These are phyloP conservation scores for Herpetospermum pedunculosum DNA, from an alignment of 306 rosid genomes.

Conservation along the genomic window DNA sequence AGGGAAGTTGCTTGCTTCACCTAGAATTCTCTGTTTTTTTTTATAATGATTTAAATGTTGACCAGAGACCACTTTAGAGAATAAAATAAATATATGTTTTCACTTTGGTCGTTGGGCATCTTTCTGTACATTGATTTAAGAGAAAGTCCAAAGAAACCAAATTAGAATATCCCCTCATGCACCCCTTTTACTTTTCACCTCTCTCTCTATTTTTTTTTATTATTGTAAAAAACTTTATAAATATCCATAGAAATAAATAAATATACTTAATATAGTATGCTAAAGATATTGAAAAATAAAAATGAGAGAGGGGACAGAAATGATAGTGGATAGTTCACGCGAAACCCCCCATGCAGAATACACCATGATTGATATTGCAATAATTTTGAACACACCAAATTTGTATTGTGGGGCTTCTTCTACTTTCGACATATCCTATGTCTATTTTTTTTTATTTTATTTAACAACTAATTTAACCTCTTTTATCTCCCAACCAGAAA, in stretches of 20 bases:
- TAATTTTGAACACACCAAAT: not conserved
- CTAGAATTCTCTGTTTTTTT: slow-evolving; percentile 14
- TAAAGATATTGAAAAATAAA: not conserved
- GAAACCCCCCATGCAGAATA: slow-evolving; percentile 44
- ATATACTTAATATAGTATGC: not conserved
- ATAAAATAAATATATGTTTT: slow-evolving; percentile 8
- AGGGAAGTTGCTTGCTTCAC: slow-evolving; percentile 27
- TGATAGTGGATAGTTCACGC: slow-evolving; percentile 56
- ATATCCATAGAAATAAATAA: not conserved
- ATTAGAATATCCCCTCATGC: not conserved
- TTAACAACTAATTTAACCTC: not conserved
- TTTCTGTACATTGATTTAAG: slow-evolving; percentile 50
- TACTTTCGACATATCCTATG: no score
- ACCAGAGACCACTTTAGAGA: slow-evolving; percentile 4
- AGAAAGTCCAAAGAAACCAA: slow-evolving; percentile 47
- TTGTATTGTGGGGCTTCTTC: no score
- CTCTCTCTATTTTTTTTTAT: not conserved
- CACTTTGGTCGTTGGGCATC: slow-evolving; percentile 40
- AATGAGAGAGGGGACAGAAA: slow-evolving; percentile 7
- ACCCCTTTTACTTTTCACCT: slow-evolving; percentile 17
- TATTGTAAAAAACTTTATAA: not conserved
- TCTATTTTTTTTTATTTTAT: not conserved
- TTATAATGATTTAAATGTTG: slow-evolving; percentile 17
- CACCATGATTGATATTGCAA: slow-evolving; percentile 38
- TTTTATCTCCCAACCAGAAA: not conserved